phyloP scores from a whole-genome alignment of 768 basidiomycete genomes.

The Tulasnella sp. region DNA sequence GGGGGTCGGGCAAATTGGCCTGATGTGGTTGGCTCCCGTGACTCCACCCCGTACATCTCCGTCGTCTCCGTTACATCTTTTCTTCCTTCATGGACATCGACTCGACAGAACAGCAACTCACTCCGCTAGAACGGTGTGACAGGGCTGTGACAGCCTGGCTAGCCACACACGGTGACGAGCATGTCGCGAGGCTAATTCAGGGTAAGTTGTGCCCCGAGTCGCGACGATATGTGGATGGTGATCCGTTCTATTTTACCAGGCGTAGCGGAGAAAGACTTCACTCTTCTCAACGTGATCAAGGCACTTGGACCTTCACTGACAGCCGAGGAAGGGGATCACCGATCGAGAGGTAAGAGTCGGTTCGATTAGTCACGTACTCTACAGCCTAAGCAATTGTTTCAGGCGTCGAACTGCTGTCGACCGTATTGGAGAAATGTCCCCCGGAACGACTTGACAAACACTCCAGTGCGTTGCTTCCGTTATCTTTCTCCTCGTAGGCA shows the following conservation, averaged over 20 bases:
- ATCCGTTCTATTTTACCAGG: constrained; percentile 43
- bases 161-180: constrained; percentile 61
- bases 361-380: constrained; percentile 6
- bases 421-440: constrained; percentile 65
- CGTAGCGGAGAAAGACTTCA: constrained; percentile 57
- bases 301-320: constrained; percentile 86
- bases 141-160: constrained; percentile 74
- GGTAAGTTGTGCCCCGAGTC: constrained; percentile 49
- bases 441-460: constrained; percentile 71
- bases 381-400: neutral
- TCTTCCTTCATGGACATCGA: constrained; percentile 9
- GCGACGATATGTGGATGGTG: neutral
- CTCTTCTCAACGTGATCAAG: constrained; percentile 79
- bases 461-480: constrained; percentile 59
- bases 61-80: neutral
- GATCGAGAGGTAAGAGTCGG: constrained; percentile 69
- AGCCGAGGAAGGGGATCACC: constrained; percentile 74
- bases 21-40: constrained; percentile 14
- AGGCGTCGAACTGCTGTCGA: constrained; percentile 87
- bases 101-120: constrained; percentile 9
- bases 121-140: constrained; percentile 51
- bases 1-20: neutral
- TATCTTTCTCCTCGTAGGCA: neutral
- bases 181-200: constrained; percentile 60
- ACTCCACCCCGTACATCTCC: constrained; percentile 3